These are phyloP conservation scores for Candida tammaniensis DNA, from an alignment of 805 yeast genomes.

Conservation along the genomic window DNA sequence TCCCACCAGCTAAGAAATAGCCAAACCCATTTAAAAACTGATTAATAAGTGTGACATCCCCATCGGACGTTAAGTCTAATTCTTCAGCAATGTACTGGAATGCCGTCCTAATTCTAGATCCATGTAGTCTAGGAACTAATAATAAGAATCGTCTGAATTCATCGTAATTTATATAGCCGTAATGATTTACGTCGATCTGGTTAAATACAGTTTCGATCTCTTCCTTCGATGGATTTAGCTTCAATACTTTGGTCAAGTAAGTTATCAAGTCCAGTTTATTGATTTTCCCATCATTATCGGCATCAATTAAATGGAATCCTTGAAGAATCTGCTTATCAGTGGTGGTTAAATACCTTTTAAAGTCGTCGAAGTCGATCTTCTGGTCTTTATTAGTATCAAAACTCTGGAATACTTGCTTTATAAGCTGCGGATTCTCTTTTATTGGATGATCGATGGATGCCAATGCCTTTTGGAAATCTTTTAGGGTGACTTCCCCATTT, in stretches of 20 bases:
- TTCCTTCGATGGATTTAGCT: slow-evolving; percentile 49
- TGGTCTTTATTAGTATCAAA: slow-evolving; percentile 59
- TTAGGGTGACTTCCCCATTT: slow-evolving; percentile 48
- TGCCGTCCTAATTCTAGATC: slow-evolving; percentile 78
- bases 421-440: slow-evolving; percentile 56
- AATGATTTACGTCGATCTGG: slow-evolving; percentile 51
- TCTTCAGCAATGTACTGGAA: slow-evolving; percentile 78
- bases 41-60: slow-evolving; percentile 82
- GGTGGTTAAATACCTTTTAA: slow-evolving; percentile 56
- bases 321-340: slow-evolving; percentile 70
- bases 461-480: slow-evolving; percentile 48
- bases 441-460: slow-evolving; percentile 59
- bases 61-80: slow-evolving; percentile 79
- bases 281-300: slow-evolving; percentile 70
- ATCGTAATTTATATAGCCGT: slow-evolving; percentile 73
- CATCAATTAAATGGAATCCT: slow-evolving; percentile 69
- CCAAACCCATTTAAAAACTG: slow-evolving; percentile 84
- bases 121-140: slow-evolving; percentile 77
- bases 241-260: slow-evolving; percentile 56
- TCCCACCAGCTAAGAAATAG: slow-evolving; percentile 90
- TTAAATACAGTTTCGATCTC: slow-evolving; percentile 56
- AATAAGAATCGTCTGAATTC: slow-evolving; percentile 83
- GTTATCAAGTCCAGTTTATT: slow-evolving; percentile 61
- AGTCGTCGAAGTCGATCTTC: slow-evolving; percentile 61
- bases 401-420: slow-evolving; percentile 53